Evolutionary conservation across 2,329 filamentous ascomycete genomes (phyloP), one percentile per base, ranked within the genome.

Genomic region (Exophiala calicioides): DNA sequence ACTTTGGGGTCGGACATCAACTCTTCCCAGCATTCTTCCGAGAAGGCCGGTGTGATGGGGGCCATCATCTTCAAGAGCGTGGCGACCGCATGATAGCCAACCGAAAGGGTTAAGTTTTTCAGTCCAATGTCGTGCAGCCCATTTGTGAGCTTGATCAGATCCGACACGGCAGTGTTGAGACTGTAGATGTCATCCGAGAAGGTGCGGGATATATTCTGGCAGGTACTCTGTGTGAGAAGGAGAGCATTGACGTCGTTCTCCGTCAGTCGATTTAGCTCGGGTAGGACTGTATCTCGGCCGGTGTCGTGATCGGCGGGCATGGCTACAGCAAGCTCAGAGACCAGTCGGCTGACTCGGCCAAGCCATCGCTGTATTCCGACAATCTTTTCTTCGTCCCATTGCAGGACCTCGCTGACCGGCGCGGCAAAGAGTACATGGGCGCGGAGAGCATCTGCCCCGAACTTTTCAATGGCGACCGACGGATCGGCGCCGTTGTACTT

Each of bases 401-500:
- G 87, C 1, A 95, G 77, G 1, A 93, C 80, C 46, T 95, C 89
- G 31, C 76, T 82, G 10, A 94, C 86, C 0, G 90, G 88, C 1
- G 90, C 90, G 59, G 90, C 86, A 71, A 95, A 95, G 5, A 95
- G 76, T 63, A 95, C 87, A 63, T 95, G 90, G 3, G 88, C 88
- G 45, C 90, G 77, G 2, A 87, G 90, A 4, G 87, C 84, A 65
- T 95, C 90, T 1, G 89, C 87, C 16, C 90, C 90, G 58, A 93
- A 85, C 56, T 80, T 81, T 5, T 75, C 70, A 47, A 93, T 88
- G 54, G 85, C 86, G 0, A 72, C 74, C 0, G 80, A 82, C 0
- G 90, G 90, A 62, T 95, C 88, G 5, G 95, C 88, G 19, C 90
- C 90, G 62, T 95, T 95, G 70, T 93, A 77, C 67, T 95, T 95